Evolutionary conservation across 1,284 basidiomycete genomes (phyloP), one percentile per base, ranked within the genome.

Genomic region (Tylopilus sp.): DNA sequence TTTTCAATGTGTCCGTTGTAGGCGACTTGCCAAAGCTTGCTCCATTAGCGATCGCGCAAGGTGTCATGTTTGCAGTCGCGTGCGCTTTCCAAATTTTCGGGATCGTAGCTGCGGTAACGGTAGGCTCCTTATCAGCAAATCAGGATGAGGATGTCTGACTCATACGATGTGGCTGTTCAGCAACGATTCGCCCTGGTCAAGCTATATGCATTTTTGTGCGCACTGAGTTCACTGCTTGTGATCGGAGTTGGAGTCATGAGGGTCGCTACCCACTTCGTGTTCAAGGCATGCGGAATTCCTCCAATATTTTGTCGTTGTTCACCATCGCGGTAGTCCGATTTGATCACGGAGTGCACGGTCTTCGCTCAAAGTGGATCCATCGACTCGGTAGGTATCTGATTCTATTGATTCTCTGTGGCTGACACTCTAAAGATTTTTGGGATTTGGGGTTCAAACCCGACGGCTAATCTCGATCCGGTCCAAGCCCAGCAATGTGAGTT

Each of bases 231-330:
- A 18, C 58, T 83, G 31, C 59, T 83, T 0, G 73, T 84, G 21
- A 59, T 77, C 10, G 83, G 67, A 0, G 70, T 77, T 1, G 80
- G 78, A 7, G 67, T 88, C 46, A 59, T 87, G 46, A 71, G 77
- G 15, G 71, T 82, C 8, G 66, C 88, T 7, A 68, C 78, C 1
- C 88, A 91, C 61, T 90, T 88, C 65, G 69, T 72, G 2, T 74
- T 77, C 62, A 87, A 91, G 78, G 82, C 77, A 52, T n/a, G 56
- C 55, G 0, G 24, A 30, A 20, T 3, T 1, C 11, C 5, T 2
- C 26, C 7, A 20, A 26, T 46, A 14, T 4, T 1, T 28, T 4
- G 14, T 40, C 48, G 35, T 45, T 42, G 30, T 48, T 64, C 17
- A 66, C 14, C n/a, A 3, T 64, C 59, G 31, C 58, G 33, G 69